Evolutionary conservation across 2,329 filamentous ascomycete species (phyloP), one percentile per base, ranked within the genome.

Genomic region (Xylaria sp.): DNA sequence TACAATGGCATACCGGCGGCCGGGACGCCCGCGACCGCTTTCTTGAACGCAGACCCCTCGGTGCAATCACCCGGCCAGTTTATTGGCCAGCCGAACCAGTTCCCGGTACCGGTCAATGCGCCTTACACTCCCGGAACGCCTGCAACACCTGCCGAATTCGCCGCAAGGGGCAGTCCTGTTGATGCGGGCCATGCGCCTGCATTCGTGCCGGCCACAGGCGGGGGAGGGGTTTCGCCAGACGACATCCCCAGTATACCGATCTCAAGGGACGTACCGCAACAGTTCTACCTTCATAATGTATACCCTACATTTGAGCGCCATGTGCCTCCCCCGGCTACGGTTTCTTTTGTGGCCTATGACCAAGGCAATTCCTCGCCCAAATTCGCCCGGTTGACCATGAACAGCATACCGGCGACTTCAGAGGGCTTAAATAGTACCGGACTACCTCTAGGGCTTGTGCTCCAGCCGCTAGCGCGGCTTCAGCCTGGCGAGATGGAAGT

Each of bases 311-410:
- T 97, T 76, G 93, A 97, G 74, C 90, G 90, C 54, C 92, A 96
- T 69, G 81, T 96, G 2, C 92, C 94, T 9, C 94, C 94, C 43
- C 92, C 94, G 2, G 90, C 92, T 13, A 85, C 89, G 4, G 83
- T 94, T 19, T 92, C 94, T 2, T 97, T 94, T 67, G 89, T 97
- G 37, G 90, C 92, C n/a, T 90, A 87, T 66, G 94, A 99, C 66
- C 94, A 99, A 72, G 94, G 94, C 65, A 99, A 97, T 71, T 88
- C 94, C 4, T 97, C 94, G 13, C 94, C 94, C 29, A 97, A 97
- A 73, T 94, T 91, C 70, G 90, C 92, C 44, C 87, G 94, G 51
- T 82, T 99, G 52, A 96, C 92, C 0, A 78, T 97, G 72, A 99
- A 96, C 75, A 96, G 89, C 73, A 95, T 99, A 57, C 94, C 94